Percentiles rank a stretch among this genome's conserved stretches.
These are phyloP conservation scores for Alternaria sp. DNA, from an alignment of 2,329 filamentous ascomycete genomes.

Conservation along the genomic window DNA sequence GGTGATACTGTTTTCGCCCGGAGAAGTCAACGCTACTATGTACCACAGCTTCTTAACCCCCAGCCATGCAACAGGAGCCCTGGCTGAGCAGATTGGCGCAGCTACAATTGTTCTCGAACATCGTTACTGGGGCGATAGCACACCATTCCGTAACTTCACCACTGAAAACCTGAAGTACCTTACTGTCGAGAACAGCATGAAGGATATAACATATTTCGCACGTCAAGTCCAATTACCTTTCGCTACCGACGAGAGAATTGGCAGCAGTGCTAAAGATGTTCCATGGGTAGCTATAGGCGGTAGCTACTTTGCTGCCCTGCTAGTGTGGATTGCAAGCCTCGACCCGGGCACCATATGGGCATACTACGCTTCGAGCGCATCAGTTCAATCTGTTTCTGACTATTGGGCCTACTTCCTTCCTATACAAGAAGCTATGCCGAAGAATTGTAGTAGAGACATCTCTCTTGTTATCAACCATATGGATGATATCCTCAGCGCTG, in stretches of 20 bases:
- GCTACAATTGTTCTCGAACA: not conserved
- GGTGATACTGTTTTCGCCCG: not conserved
- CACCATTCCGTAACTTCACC: not conserved
- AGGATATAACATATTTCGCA: not conserved
- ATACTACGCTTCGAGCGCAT: not conserved
- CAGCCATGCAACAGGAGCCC: not conserved
- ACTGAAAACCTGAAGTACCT: not conserved
- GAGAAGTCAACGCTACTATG: not conserved
- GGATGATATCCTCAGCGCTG: not conserved
- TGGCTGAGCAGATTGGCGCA: not conserved
- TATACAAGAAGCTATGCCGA: not conserved
- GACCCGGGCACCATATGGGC: not conserved
- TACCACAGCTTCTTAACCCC: not conserved
- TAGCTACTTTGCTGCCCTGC: not conserved
- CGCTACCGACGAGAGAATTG: not conserved
- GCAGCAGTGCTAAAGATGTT: not conserved
- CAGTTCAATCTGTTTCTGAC: not conserved
- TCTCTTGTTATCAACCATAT: not conserved
- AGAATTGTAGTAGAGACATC: not conserved
- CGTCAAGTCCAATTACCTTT: not conserved
- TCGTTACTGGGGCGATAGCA: not conserved
- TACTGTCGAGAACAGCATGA: not conserved
- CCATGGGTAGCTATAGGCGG: not conserved
- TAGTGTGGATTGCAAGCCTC: not conserved
- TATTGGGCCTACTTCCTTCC: not conserved